Percentiles rank a stretch among this genome's conserved stretches.
Conservation (phyloP, 2,329 filamentous ascomycete genomes). For the Dothideomycetes sp. region DNA sequence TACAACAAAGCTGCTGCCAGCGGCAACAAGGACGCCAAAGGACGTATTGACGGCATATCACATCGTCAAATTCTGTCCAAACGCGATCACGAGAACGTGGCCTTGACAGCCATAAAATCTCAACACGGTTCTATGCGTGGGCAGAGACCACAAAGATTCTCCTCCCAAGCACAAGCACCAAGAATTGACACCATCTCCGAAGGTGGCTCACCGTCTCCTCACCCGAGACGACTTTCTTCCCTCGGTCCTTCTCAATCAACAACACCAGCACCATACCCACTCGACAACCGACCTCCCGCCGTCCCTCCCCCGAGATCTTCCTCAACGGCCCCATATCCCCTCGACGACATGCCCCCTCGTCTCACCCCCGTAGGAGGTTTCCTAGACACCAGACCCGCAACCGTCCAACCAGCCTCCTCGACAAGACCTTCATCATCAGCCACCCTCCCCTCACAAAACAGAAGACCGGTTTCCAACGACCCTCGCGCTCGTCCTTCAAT, state of each 20-base stretch:
- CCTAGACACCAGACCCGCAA: constrained; percentile 39
- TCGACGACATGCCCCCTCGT: constrained; percentile 51
- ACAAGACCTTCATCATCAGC: too few relatives aligned
- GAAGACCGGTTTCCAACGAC: too few relatives aligned
- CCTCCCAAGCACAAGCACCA: constrained; percentile 25
- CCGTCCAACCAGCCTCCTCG: constrained; percentile 29
- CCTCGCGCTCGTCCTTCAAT: neutral
- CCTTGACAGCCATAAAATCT: constrained; percentile 71
- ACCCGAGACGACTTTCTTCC: constrained; percentile 22
- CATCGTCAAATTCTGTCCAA: constrained; percentile 71
- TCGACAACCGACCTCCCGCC: constrained; percentile 39
- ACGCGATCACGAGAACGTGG: constrained; percentile 85
- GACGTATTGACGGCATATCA: constrained; percentile 73
- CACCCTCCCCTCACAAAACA: too few relatives aligned
- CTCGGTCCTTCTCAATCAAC: constrained; percentile 13
- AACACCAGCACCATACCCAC: constrained; percentile 24
- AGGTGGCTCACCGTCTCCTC: constrained; percentile 31
- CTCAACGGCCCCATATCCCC: constrained; percentile 60
- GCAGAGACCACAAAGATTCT: constrained; percentile 36
- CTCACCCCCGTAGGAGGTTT: neutral
- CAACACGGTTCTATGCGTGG: constrained; percentile 44
- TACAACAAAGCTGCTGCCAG: constrained; percentile 82
- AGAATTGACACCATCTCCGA: constrained; percentile 33
- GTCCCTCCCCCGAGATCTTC: constrained; percentile 43
- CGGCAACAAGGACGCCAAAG: constrained; percentile 81